Conservation (phyloP, 345 rosid species). For the Salix brachista region DNA sequence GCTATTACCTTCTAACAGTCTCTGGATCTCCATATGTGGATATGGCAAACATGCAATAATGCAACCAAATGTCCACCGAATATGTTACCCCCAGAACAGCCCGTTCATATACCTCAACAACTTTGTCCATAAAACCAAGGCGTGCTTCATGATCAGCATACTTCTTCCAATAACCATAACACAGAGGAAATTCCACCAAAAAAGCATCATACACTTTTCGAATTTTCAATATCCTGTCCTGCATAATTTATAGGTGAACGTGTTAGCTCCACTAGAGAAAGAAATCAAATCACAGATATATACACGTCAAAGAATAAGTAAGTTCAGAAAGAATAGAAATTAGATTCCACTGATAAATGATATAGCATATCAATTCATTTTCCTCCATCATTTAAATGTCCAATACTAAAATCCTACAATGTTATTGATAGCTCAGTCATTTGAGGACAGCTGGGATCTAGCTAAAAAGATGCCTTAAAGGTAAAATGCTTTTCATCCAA, state of each 20-base stretch:
- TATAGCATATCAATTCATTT: not conserved
- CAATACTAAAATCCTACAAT: not conserved
- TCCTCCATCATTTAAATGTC: not conserved
- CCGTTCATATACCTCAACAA: conserved; percentile 90
- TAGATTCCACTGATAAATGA: not conserved
- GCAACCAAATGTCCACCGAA: conserved; percentile 98
- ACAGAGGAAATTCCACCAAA: conserved; percentile 87
- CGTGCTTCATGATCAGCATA: conserved; percentile 96
- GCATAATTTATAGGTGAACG: conserved; percentile 19
- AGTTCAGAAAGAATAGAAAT: not conserved
- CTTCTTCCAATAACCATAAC: conserved; percentile 99
- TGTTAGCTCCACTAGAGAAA: conserved; percentile 15
- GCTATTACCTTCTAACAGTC: conserved; percentile 77
- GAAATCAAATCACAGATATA: not conserved
- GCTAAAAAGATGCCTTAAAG: not conserved
- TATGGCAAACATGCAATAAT: conserved; percentile 75
- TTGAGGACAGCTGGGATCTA: not conserved
- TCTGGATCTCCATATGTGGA: conserved; percentile 92
- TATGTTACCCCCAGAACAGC: conserved; percentile 91
- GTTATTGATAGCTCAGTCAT: not conserved
- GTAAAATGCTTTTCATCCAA: not conserved
- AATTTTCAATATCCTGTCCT: conserved; percentile 82
- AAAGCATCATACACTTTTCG: conserved; percentile 82
- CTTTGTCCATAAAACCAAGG: conserved; percentile 82
- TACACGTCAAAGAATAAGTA: not conserved